phyloP scores from a whole-genome alignment of 2,329 filamentous ascomycete genomes.

The Byssoonygena ceratinophila region DNA sequence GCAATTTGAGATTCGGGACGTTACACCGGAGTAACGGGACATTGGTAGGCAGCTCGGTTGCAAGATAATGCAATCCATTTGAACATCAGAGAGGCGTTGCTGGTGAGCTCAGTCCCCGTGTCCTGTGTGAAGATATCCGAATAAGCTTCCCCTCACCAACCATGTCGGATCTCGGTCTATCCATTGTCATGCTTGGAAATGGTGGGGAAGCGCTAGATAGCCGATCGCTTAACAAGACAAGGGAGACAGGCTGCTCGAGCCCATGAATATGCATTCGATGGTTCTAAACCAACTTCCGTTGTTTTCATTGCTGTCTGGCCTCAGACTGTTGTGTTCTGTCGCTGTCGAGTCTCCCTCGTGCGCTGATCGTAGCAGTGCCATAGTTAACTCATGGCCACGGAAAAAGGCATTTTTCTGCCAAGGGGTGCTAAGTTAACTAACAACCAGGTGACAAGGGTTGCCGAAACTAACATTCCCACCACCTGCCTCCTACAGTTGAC shows the following conservation, averaged over 20 bases:
- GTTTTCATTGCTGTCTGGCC: no score
- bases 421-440: no score
- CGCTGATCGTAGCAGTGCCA: no score
- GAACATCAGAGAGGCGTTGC: background rate
- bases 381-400: no score
- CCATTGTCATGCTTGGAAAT: no score
- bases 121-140: background rate
- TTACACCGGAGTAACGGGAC: background rate
- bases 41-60: background rate
- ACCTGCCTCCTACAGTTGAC: no score
- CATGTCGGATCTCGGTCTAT: constrained; percentile 4
- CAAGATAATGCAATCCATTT: background rate
- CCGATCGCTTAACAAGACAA: background rate
- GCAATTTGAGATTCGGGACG: background rate
- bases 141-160: background rate
- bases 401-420: no score
- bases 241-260: background rate
- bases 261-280: background rate
- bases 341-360: no score
- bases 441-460: no score
- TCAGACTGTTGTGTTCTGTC: no score
- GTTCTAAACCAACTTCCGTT: no score
- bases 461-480: no score
- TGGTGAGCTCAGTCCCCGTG: background rate
- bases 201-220: constrained; percentile 1